These are phyloP conservation scores for Erigeron philadelphicus DNA, from an alignment of 140 eudicot species.

Conservation along the genomic window DNA sequence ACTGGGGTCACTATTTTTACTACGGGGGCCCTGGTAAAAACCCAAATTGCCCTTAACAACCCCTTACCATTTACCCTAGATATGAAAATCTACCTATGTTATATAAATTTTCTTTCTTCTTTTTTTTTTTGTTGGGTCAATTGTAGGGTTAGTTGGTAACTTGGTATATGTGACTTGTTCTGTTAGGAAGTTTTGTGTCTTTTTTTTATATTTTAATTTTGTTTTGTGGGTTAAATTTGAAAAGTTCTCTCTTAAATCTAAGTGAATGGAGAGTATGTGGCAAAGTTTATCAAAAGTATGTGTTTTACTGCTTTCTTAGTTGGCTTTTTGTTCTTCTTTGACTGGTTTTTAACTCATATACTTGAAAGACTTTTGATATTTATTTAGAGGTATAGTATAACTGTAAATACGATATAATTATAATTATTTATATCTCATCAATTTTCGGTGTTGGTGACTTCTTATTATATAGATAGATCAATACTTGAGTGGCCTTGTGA, in stretches of 20 bases:
- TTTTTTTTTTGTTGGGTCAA: conserved; percentile 20
- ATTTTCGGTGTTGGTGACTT: no score
- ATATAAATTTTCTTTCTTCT: conserved; percentile 22
- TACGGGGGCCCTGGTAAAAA: conserved; percentile 95
- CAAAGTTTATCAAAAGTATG: conserved; percentile 40
- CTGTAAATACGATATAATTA: no score
- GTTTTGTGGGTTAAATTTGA: conserved; percentile 27
- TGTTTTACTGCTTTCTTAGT: conserved; percentile 18
- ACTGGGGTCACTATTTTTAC: conserved; percentile 89
- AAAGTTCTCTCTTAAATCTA: conserved; percentile 32
- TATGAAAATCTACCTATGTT: conserved; percentile 29
- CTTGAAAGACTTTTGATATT: no score
- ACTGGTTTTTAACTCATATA: background rate
- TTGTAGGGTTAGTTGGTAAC: conserved; percentile 29
- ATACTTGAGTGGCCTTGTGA: conserved; percentile 2
- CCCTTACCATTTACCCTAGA: background rate
- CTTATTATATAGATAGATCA: no score
- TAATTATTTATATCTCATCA: no score
- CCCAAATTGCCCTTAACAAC: conserved; percentile 57
- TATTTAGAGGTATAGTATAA: background rate
- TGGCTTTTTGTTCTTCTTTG: conserved; percentile 12
- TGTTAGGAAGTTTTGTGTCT: conserved; percentile 46
- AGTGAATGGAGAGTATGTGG: conserved; percentile 36
- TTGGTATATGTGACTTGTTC: conserved; percentile 36
- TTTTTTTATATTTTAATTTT: conserved; percentile 15